Evolutionary conservation across 768 basidiomycete species (phyloP), one percentile per base, ranked within the genome.

Genomic region (Tylopilus sp.): DNA sequence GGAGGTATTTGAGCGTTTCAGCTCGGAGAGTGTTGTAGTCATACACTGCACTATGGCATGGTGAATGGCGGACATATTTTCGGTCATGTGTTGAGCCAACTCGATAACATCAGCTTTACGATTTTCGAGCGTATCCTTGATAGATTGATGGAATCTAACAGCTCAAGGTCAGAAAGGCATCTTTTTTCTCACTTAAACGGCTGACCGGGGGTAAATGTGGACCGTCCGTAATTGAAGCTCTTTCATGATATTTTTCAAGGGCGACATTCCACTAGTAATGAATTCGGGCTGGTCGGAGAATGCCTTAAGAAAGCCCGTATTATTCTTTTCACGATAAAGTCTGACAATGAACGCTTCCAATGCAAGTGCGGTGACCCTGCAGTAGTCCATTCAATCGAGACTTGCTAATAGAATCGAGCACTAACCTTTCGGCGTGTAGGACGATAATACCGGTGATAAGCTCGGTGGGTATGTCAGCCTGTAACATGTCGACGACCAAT

Each of bases 271-370:
- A 55, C 83, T 91, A 0, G 88, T 94, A 54, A 99, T 97, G 55
- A 88, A 83, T 67, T 98, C 97, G 4, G 95, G 94, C 61, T 98
- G 89, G 68, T 98, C 97, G 2, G 93, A 91, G 64, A 99, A 97
- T 0, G 93, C 97, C 69, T 99, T 98, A 57, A 98, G 74, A 68
- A 98, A 99, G 1, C 95, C 95, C 2, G 75, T 76, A 65, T 79
- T 81, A 72, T 98, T 99, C 72, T 86, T 83, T 69, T 97, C 86
- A 38, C 95, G 81, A 65, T 87, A 98, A 3, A 97, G 73, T 3
- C 95, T 83, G 44, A 94, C 86, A 33, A 98, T 91, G 71, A 98
- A 99, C 0, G 94, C 91, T 65, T 98, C 95, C 42, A 86, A 74
- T 22, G 85, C 88, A 1, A 92, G 77, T 2, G 90, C 80, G 0